Evolutionary conservation across 106 monocot genomes (phyloP).

Genomic region (Dioscorea alata): DNA sequence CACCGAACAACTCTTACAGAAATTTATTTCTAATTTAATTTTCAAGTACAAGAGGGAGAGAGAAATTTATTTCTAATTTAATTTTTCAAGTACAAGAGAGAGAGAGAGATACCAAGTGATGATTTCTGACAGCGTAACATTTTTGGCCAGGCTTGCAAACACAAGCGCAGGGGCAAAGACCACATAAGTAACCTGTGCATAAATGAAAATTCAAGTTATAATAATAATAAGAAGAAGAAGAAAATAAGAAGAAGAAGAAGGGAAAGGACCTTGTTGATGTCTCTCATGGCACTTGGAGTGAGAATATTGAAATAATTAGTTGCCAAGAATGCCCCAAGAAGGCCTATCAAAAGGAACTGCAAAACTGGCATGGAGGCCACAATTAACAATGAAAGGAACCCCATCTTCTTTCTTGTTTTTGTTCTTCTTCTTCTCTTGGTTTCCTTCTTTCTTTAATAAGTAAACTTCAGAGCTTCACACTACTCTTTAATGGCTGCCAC

Average conservation of each 20-base stretch:
- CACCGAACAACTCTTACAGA: no score
- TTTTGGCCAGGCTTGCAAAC: neutral
- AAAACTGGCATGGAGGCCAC: neutral
- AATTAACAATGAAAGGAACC: neutral
- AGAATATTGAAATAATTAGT: neutral
- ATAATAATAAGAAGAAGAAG: no score
- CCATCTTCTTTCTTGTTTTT: neutral
- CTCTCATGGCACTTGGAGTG: neutral
- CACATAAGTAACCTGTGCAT: neutral
- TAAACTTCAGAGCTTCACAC: no score
- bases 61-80: no score
- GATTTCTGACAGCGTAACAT: neutral
- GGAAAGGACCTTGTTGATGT: neutral
- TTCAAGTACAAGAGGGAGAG: no score
- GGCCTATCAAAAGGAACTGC: neutral
- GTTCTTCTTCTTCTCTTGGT: neutral
- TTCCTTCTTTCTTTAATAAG: no score
- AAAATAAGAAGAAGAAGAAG: no score
- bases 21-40: no score
- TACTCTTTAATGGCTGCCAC: no score
- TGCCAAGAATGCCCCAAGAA: neutral
- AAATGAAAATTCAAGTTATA: no score
- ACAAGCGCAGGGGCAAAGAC: neutral
- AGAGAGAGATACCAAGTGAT: no score
- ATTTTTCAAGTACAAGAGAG: no score